Base-by-base conservation (phyloP, 192 early-diverging fungal species). In the Funneliformis geosporum region DNA sequence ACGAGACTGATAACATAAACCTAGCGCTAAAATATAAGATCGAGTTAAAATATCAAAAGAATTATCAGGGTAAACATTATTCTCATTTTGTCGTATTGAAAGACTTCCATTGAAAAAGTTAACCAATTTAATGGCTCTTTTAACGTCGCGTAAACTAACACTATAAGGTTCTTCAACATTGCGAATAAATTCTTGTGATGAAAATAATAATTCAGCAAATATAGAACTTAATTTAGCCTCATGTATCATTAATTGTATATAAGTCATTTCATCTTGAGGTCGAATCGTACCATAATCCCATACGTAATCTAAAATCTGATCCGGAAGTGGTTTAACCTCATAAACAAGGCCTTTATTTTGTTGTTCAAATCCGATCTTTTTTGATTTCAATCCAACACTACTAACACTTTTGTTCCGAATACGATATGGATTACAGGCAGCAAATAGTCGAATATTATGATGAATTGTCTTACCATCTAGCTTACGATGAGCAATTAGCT, bases 341-440 rank as follows among this genome's bases (percentile, higher is more conserved):
- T 79, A 79, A 42, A 79, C 78, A 23, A 79, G 78, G 8, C 73
- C 28, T 16, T 68, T 79, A 27, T 79, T 39, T 69, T 79, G 40
- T 2, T 33, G 33, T 71, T 72, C 66, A n/a, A 40, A 69, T n/a
- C 18, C 16, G 14, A 16, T 38, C 1, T 72, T 46, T 38, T 55
- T 67, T 27, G 23, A 18, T 47, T 67, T 79, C 60, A 79, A 55
- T n/a, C 78, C 78, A 6, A 42, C 78, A 11, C 8, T 43, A 2
- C 21, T 79, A 23, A 27, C 40, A n/a, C 18, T 39, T 21, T 21
- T 79, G n/a, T n/a, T 55, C 18, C 67, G 68, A 14, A 79, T 62
- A 27, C 78, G 72, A 47, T 79, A 79, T 27, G 78, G 78, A 79
- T 79, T 79, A 55, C 78, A 79, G 2, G 78, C 78, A 4, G 78